Evolutionary conservation across 1,139 yeast genomes (phyloP).

Genomic region (Sugiyamaella grinbergsii): DNA sequence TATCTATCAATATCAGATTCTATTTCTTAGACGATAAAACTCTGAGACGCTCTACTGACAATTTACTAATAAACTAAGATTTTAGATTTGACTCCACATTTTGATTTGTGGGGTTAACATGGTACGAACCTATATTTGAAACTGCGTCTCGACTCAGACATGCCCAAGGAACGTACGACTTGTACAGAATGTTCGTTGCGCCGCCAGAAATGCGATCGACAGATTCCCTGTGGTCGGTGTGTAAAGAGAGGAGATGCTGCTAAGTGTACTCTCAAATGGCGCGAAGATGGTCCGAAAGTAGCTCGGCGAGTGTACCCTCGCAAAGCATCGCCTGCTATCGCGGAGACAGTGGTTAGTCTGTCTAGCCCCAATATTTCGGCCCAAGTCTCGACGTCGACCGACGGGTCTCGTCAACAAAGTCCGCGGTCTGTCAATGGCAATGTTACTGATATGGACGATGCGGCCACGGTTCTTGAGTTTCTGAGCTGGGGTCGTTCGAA

Average conservation of each 20-base stretch:
- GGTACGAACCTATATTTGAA: too few species aligned
- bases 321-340: not conserved
- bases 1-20: too few species aligned
- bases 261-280: constrained; percentile 1
- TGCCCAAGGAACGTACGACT: not conserved
- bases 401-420: not conserved
- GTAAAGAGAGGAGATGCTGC: not conserved
- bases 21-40: too few species aligned
- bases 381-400: not conserved
- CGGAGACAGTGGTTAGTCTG: not conserved
- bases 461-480: not conserved
- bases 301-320: not conserved
- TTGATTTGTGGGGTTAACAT: too few species aligned
- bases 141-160: not conserved
- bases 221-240: constrained; percentile 1
- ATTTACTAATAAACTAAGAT: too few species aligned
- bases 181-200: not conserved
- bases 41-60: too few species aligned
- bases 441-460: not conserved
- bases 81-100: too few species aligned
- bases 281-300: not conserved
- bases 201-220: constrained; percentile 1
- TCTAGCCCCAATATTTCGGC: too few species aligned
- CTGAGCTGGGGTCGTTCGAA: constrained; percentile 1
- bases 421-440: not conserved